A percentile compares a stretch with the other conserved stretches of the same genome.
Evolutionary conservation across 2,329 filamentous ascomycete species (phyloP).

Genomic region (Neobulgaria alba): DNA sequence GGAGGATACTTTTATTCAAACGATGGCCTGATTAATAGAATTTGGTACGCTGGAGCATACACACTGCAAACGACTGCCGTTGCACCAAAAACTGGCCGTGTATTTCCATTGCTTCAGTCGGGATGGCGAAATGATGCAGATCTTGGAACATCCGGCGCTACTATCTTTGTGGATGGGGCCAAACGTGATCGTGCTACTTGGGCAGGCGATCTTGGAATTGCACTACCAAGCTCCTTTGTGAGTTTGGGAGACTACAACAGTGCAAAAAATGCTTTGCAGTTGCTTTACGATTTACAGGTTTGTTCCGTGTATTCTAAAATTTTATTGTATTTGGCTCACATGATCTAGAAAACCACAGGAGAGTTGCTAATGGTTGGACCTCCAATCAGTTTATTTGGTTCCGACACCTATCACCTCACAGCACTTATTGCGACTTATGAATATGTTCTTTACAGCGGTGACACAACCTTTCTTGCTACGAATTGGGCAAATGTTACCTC

Average conservation of each 20-base stretch:
- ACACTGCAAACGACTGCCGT: slow-evolving; percentile 30
- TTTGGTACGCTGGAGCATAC: slow-evolving; percentile 44
- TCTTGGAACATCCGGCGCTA: slow-evolving; percentile 23
- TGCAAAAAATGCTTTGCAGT: slow-evolving; percentile 36
- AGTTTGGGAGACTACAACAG: slow-evolving; percentile 44
- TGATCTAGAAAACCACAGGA: slow-evolving; percentile 15
- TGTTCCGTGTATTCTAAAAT: too few relatives aligned
- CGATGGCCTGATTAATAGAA: slow-evolving; percentile 42
- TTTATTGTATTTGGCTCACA: too few relatives aligned
- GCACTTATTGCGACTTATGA: slow-evolving; percentile 51
- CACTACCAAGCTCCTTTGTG: slow-evolving; percentile 44
- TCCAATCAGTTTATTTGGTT: slow-evolving; percentile 18
- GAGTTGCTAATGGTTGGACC: slow-evolving; percentile 23
- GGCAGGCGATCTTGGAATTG: slow-evolving; percentile 39
- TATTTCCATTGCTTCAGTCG: slow-evolving; percentile 22
- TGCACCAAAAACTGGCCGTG: slow-evolving; percentile 27
- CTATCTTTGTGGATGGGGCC: slow-evolving; percentile 40
- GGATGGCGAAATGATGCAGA: slow-evolving; percentile 33
- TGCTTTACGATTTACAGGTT: slow-evolving; percentile 37
- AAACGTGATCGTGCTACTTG: slow-evolving; percentile 52
- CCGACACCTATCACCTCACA: slow-evolving; percentile 51
- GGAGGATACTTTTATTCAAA: slow-evolving; percentile 44
- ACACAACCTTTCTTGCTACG: slow-evolving; percentile 37
- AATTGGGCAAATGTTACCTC: slow-evolving; percentile 42
- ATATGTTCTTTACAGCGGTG: slow-evolving; percentile 48